phyloP scores from a whole-genome alignment of 176 grass and related monocot species.

The Juncus effusus region DNA sequence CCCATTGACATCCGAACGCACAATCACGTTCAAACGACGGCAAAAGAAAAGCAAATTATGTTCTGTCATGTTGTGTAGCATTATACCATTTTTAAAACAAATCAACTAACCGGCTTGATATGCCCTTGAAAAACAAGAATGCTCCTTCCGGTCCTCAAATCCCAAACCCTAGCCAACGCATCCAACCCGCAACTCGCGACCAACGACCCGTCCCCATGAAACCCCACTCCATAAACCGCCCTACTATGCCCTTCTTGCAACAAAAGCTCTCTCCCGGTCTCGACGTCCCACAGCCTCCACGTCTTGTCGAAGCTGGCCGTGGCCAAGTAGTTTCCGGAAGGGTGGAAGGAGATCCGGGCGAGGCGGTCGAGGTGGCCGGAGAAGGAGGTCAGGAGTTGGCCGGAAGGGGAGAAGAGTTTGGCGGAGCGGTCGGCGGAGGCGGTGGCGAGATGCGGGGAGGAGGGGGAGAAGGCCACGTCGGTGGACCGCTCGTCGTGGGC shows the following conservation, averaged over 20 bases:
- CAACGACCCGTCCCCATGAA: conserved; percentile 95
- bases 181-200: conserved; percentile 84
- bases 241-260: conserved; percentile 97
- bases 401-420: conserved; percentile 73
- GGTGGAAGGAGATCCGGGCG: conserved; percentile 83
- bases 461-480: conserved; percentile 88
- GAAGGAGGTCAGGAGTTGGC: conserved; percentile 73
- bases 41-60: no score
- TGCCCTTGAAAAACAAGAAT: conserved; percentile 76
- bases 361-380: conserved; percentile 95
- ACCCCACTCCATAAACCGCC: conserved; percentile 79
- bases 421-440: conserved; percentile 86
- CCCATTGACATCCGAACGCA: no score
- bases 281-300: conserved; percentile 89
- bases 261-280: conserved; percentile 73
- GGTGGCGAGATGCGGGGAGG: conserved; percentile 58
- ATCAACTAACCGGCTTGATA: conserved; percentile 69
- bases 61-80: no score
- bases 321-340: conserved; percentile 87
- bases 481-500: conserved; percentile 89
- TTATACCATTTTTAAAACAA: background rate
- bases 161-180: conserved; percentile 81
- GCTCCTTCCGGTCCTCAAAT: conserved; percentile 86
- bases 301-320: conserved; percentile 99
- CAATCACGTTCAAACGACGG: no score